Evolutionary conservation across 805 yeast species (phyloP).

Genomic region (Clavispora santaluciae): DNA sequence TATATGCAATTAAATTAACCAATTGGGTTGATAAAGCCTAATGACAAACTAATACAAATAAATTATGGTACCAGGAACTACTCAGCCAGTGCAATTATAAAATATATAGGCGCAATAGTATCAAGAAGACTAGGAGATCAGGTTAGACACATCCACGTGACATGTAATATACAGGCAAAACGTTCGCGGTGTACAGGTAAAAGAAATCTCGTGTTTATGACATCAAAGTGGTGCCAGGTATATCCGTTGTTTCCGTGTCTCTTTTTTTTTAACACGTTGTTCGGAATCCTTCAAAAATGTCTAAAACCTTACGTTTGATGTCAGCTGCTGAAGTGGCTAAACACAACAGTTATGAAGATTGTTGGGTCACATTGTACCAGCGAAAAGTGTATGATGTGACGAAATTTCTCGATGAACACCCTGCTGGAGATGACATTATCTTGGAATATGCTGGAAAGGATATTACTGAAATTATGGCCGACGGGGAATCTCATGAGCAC

Average conservation of each 20-base stretch:
- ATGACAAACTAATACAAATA: no score
- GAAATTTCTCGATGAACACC: slow-evolving; percentile 65
- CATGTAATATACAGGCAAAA: not conserved
- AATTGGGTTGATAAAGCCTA: no score
- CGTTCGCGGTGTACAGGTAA: not conserved
- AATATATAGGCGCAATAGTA: no score
- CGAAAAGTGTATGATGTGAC: slow-evolving; percentile 86
- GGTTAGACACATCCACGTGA: not conserved
- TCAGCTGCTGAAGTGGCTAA: slow-evolving; percentile 47
- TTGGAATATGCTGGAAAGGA: slow-evolving; percentile 57
- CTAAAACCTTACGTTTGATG: slow-evolving; percentile 50
- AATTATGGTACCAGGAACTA: no score
- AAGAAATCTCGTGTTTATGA: slow-evolving; percentile 1
- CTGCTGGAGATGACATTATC: slow-evolving; percentile 60
- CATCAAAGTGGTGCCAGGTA: not conserved
- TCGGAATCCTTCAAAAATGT: slow-evolving; percentile 1
- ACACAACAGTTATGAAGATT: slow-evolving; percentile 51
- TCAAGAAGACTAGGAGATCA: no score
- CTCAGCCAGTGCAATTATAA: no score
- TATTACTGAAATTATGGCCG: slow-evolving; percentile 71
- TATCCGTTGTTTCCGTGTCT: not conserved
- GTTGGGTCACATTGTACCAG: slow-evolving; percentile 78
- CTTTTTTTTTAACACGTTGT: not conserved
- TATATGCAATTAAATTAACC: no score
- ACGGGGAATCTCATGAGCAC: slow-evolving; percentile 67